These are phyloP conservation scores for Yamadazyma tumulicola DNA, from an alignment of 805 yeast genomes.

Conservation along the genomic window DNA sequence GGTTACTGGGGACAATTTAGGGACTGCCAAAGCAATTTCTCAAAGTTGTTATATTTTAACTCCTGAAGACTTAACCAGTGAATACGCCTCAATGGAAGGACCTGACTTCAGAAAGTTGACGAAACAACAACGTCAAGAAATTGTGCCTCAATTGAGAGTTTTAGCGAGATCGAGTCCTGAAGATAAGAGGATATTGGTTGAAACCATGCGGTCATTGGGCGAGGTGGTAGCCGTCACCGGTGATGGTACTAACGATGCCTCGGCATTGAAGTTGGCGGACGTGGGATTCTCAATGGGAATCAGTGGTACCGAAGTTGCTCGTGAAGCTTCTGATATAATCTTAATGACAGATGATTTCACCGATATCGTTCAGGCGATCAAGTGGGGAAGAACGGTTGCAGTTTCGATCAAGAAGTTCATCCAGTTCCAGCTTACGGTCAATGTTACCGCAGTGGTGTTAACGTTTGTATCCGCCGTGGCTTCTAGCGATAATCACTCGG, in stretches of 20 bases:
- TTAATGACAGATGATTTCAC: conserved; percentile 92
- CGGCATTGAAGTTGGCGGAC: conserved; percentile 93
- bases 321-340: conserved; percentile 93
- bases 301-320: conserved; percentile 96
- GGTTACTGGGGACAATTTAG: conserved; percentile 96
- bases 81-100: conserved; percentile 82
- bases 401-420: conserved; percentile 91
- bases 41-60: conserved; percentile 74
- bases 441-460: conserved; percentile 90
- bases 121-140: conserved; percentile 48
- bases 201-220: conserved; percentile 69
- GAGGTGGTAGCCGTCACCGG: conserved; percentile 99
- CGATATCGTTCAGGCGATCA: conserved; percentile 92
- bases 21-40: conserved; percentile 91
- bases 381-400: conserved; percentile 98
- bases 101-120: conserved; percentile 75
- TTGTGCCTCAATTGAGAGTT: conserved; percentile 77
- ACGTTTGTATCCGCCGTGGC: conserved; percentile 94
- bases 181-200: conserved; percentile 85
- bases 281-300: conserved; percentile 99
- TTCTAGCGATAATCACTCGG: conserved; percentile 73
- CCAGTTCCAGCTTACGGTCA: conserved; percentile 95
- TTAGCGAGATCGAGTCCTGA: conserved; percentile 95
- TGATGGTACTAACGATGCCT: conserved; percentile 99
- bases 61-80: conserved; percentile 48